Evolutionary conservation across 768 basidiomycete genomes (phyloP).

Genomic region (Collybia mongolica): DNA sequence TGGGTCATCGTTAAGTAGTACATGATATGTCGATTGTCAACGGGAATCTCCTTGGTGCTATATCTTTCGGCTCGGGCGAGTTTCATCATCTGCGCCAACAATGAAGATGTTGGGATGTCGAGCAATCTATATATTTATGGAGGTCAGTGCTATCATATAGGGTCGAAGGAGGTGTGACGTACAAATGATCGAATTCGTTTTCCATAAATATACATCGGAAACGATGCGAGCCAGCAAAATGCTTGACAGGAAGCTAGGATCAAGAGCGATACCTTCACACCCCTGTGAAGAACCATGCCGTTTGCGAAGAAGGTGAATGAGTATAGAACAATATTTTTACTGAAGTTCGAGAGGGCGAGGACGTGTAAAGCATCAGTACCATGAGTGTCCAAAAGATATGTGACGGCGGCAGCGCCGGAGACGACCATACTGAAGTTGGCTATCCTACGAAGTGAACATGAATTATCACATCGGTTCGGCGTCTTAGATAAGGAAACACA

Average conservation of each 20-base stretch:
- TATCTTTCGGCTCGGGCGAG: no score
- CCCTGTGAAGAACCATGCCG: constrained; percentile 34
- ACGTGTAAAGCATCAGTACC: constrained; percentile 37
- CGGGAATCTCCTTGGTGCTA: no score
- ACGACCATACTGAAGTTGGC: constrained; percentile 44
- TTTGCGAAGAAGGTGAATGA: constrained; percentile 44
- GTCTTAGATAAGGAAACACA: constrained; percentile 3
- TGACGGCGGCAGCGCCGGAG: constrained; percentile 38
- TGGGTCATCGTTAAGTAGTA: no score
- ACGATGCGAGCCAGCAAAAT: constrained; percentile 37
- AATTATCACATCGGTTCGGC: not conserved
- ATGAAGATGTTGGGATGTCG: constrained; percentile 1
- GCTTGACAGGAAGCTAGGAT: constrained; percentile 39
- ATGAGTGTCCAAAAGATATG: constrained; percentile 47
- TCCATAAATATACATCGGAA: constrained; percentile 44
- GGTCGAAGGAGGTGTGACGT: constrained; percentile 14
- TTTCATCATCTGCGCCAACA: not conserved
- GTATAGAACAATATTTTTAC: constrained; percentile 45
- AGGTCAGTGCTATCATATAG: not conserved
- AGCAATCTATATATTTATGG: not conserved
- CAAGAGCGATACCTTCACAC: constrained; percentile 36
- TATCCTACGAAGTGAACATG: constrained; percentile 23
- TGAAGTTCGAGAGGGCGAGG: constrained; percentile 40
- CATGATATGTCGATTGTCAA: no score
- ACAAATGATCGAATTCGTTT: constrained; percentile 41